Base-by-base conservation (phyloP, 1,284 basidiomycete species). In the Cryptococcus sp. region DNA sequence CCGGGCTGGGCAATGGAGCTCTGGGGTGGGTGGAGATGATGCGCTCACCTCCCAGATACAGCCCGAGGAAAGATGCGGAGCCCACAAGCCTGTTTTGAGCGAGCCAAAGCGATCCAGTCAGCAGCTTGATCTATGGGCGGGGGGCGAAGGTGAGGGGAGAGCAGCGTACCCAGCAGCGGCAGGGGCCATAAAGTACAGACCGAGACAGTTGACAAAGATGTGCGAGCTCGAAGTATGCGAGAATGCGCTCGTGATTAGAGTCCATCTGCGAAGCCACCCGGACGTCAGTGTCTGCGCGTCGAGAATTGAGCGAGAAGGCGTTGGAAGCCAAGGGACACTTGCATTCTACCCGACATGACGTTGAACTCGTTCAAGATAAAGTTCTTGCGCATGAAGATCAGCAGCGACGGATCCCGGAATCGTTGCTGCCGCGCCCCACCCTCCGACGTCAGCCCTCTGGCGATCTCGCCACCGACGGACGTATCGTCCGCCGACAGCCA, bases 121-220 rank as follows among this genome's bases (percentile, higher is more conserved):
- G 21, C 18, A n/a, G 36, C 18, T 35, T 9, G 21, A 46, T 50
- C 33, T 15, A 18, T 11, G 20, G 2, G 20, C 55, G 11, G 37
- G 56, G 36, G 49, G 28, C 15, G 18, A 28, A 28, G 13, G 35
- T 42, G 23, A 37, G 46, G 35, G 21, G 45, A 12, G 24, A 37
- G 24, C 8, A 13, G 67, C 72, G 66, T 40, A 76, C 49, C 77
- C 67, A n/a, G 91, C 80, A 28, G 89, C 84, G 0, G 84, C 78
- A 0, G 83, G 85, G 1, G 87, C 87, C 79, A 92, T 83, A 43
- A 60, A 60, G 37, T 56, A 60, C 2, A 60, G 23, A 39, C 59
- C 59, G 18, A 92, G 81, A 47, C 84, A 84, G 71, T 95, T 95
- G 71, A 93, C 78, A 28, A 88, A 66, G 37, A 91, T 83, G 71